Evolutionary conservation across 306 rosid genomes (phyloP).

Genomic region (Mimosa bimucronata): DNA sequence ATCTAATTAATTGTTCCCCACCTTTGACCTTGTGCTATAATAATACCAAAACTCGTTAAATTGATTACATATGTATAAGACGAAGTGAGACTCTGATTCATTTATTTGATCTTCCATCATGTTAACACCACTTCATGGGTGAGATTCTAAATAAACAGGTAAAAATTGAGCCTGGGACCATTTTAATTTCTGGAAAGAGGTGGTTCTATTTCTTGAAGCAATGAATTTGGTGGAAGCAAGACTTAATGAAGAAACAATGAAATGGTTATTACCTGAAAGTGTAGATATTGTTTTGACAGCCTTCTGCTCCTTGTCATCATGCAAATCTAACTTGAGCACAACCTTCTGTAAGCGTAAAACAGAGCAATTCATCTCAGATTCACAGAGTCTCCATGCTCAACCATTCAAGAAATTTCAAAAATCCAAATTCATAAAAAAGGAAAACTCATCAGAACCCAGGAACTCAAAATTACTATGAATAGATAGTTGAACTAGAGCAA

Average conservation of each 20-base stretch:
- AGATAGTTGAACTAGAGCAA: too few relatives aligned
- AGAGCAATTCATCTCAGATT: conserved; percentile 40
- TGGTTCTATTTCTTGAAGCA: neutral
- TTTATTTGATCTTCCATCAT: too few relatives aligned
- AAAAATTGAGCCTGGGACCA: neutral
- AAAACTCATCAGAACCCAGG: too few relatives aligned
- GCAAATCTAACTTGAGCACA: conserved; percentile 75
- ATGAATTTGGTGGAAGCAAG: neutral
- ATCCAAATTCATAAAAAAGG: conserved; percentile 5
- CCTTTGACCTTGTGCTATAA: neutral
- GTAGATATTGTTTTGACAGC: conserved; percentile 85
- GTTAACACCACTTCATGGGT: neutral
- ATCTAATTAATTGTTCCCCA: neutral
- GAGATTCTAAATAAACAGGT: neutral
- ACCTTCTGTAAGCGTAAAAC: conserved; percentile 64
- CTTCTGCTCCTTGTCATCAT: conserved; percentile 84
- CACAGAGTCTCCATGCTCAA: conserved; percentile 15
- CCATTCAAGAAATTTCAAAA: conserved; percentile 16
- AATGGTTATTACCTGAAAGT: conserved; percentile 67
- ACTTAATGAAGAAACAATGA: too few relatives aligned
- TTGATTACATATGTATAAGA: too few relatives aligned
- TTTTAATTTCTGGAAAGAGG: neutral
- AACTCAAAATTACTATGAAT: too few relatives aligned
- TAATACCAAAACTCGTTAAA: too few relatives aligned
- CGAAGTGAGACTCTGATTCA: too few relatives aligned